Conservation (phyloP, 768 basidiomycete genomes). For the Leccinum aurantiacum region DNA sequence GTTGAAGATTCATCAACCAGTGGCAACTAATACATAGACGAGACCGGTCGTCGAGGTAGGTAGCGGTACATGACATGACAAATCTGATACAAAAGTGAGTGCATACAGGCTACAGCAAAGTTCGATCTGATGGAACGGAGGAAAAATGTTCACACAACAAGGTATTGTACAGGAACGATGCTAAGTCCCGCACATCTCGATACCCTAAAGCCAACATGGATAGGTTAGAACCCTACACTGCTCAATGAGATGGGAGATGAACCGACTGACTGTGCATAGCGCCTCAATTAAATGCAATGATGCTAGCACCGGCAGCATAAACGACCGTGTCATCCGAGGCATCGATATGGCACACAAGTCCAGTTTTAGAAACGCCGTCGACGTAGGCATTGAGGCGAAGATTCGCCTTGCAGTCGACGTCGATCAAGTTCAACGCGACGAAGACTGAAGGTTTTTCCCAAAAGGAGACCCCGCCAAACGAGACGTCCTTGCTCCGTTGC, state of each 20-base stretch:
- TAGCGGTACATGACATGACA: background rate
- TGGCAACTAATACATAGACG: no score
- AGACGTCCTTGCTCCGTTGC: conserved; percentile 5
- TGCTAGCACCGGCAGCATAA: conserved; percentile 3
- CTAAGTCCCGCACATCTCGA: background rate
- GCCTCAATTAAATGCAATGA: conserved; percentile 6
- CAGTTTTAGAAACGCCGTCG: conserved; percentile 1
- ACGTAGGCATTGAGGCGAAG: conserved; percentile 18
- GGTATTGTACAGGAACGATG: background rate
- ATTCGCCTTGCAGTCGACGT: conserved; percentile 7
- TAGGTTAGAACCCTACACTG: background rate
- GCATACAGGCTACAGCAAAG: background rate
- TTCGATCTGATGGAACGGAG: background rate
- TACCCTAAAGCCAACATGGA: background rate
- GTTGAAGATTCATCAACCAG: no score
- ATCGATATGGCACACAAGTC: conserved; percentile 12
- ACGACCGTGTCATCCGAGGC: conserved; percentile 11
- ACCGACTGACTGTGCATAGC: background rate
- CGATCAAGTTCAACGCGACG: conserved; percentile 18
- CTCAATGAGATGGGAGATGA: background rate
- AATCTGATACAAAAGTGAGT: background rate
- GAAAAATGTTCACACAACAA: background rate
- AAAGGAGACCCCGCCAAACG: conserved; percentile 6
- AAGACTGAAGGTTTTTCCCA: conserved; percentile 19
- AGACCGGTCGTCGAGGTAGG: no score